Evolutionary conservation across 2,329 filamentous ascomycete species (phyloP).

Genomic region (Cyclaneusma minus): DNA sequence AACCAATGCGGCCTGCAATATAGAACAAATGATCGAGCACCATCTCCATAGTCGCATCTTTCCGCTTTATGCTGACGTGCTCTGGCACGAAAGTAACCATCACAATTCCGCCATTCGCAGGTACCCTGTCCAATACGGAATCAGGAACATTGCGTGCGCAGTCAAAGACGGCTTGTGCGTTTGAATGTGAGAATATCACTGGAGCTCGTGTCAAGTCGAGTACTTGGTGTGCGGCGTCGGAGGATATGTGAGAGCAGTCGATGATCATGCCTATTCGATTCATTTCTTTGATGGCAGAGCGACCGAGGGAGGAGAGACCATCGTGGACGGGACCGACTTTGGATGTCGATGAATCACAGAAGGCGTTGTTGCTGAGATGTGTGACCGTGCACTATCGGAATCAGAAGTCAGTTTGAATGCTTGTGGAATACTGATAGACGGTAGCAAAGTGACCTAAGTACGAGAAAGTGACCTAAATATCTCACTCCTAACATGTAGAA

Average conservation of each 20-base stretch:
- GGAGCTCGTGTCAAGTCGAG: conserved; percentile 34
- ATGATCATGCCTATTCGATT: conserved; percentile 53
- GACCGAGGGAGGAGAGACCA: conserved; percentile 38
- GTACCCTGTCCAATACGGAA: conserved; percentile 41
- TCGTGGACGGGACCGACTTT: conserved; percentile 7
- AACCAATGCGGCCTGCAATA: conserved; percentile 45
- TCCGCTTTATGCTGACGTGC: conserved; percentile 15
- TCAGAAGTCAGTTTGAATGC: conserved; percentile 30
- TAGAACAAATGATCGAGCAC: conserved; percentile 47
- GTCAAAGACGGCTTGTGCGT: conserved; percentile 39
- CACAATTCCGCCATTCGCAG: conserved; percentile 37
- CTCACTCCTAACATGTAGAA: no score
- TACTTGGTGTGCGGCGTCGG: conserved; percentile 46
- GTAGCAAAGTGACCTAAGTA: no score
- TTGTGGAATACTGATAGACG: no score
- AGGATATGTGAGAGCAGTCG: conserved; percentile 46
- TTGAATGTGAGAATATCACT: conserved; percentile 50
- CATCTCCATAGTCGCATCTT: conserved; percentile 39
- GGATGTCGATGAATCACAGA: conserved; percentile 18
- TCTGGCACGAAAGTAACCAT: conserved; percentile 27
- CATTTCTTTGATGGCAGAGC: conserved; percentile 43
- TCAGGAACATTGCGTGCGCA: conserved; percentile 54
- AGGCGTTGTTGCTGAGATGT: conserved; percentile 52
- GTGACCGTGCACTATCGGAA: conserved; percentile 52
- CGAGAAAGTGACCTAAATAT: no score